Percentiles rank a stretch among this genome's conserved stretches.
phyloP scores from a whole-genome alignment of 1,139 yeast genomes.

The Geotrichum reessii region DNA sequence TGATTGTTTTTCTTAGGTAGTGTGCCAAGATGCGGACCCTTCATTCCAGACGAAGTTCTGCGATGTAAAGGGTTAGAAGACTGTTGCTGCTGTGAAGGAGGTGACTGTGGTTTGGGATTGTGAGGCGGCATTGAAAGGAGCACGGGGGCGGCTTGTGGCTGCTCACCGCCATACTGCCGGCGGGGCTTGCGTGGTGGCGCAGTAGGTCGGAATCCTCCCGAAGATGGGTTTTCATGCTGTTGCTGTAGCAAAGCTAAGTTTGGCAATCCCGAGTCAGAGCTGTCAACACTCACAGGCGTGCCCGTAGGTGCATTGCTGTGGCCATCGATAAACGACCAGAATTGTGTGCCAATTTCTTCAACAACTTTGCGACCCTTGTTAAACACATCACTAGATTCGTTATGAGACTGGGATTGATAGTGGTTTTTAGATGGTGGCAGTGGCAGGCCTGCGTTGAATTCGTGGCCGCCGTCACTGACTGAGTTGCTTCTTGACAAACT shows the following conservation, averaged over 20 bases:
- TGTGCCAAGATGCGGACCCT: neutral
- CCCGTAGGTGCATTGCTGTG: neutral
- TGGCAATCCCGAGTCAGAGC: conserved; percentile 8
- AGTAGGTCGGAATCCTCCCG: conserved; percentile 4
- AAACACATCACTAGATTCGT: conserved; percentile 26
- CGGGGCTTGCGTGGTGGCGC: conserved; percentile 10
- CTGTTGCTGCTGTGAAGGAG: neutral
- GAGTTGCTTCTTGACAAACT: neutral
- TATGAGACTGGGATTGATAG: neutral
- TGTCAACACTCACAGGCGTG: neutral
- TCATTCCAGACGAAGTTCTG: neutral
- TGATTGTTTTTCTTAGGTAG: neutral
- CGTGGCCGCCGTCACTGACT: neutral
- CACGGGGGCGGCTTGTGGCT: neutral
- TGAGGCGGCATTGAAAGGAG: neutral
- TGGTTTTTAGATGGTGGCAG: neutral
- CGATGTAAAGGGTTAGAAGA: neutral
- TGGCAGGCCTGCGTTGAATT: neutral
- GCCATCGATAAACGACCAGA: conserved; percentile 1
- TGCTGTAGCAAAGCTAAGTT: conserved; percentile 12
- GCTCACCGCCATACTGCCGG: neutral
- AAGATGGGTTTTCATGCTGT: conserved; percentile 4
- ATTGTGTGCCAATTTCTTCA: conserved; percentile 4
- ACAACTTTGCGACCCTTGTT: neutral
- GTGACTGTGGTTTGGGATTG: neutral